phyloP scores from a whole-genome alignment of 345 rosid species.

The Erodium maritimum region DNA sequence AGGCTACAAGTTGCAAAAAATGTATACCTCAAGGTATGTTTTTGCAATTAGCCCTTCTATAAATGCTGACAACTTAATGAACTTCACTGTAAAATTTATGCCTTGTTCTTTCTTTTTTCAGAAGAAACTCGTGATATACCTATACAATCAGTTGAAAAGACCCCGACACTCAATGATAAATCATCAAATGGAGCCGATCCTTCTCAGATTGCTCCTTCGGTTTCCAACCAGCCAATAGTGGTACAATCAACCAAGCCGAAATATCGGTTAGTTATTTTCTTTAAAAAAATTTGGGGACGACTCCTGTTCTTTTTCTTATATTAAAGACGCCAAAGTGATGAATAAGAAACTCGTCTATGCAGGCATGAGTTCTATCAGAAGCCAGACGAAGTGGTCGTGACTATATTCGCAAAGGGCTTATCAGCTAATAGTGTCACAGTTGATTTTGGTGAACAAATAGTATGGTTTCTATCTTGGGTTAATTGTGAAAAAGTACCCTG shows the following conservation, averaged over 20 bases:
- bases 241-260: conserved; percentile 24
- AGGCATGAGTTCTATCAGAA: conserved; percentile 88
- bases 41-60: no score
- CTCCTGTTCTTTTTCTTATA: background rate
- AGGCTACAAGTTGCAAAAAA: no score
- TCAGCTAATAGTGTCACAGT: conserved; percentile 38
- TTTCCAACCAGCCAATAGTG: conserved; percentile 6
- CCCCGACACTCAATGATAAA: background rate
- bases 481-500: no score
- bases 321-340: background rate
- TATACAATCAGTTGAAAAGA: conserved; percentile 9
- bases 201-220: conserved; percentile 9
- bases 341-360: conserved; percentile 7
- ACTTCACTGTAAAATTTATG: no score
- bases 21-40: no score
- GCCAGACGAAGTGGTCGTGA: conserved; percentile 81
- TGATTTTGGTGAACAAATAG: conserved; percentile 87
- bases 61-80: no score
- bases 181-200: conserved; percentile 8
- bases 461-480: conserved; percentile 20
- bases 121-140: conserved; percentile 26
- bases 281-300: background rate
- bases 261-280: conserved; percentile 30
- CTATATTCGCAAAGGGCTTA: conserved; percentile 75
- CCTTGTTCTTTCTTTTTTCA: conserved; percentile 6